phyloP scores from a whole-genome alignment of 305 asterid genomes.

The Solanum hybrid region DNA sequence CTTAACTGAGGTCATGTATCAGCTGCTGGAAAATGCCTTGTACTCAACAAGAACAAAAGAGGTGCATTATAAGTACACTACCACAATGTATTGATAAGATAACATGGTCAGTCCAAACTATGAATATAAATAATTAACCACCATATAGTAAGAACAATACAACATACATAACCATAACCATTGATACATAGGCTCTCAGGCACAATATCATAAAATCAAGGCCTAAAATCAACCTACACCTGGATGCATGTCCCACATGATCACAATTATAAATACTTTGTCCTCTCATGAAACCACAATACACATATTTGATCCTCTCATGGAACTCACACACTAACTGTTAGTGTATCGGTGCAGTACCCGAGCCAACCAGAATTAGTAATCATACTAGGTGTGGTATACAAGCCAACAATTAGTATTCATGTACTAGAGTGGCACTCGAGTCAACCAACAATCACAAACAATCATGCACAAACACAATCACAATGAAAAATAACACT shows the following conservation, averaged over 20 bases:
- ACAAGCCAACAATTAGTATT: not conserved
- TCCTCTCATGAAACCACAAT: not conserved
- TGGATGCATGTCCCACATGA: not conserved
- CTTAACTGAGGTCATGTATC: not conserved
- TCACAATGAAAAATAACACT: not conserved
- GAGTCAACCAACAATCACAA: not conserved
- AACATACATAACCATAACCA: not conserved
- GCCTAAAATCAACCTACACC: not conserved
- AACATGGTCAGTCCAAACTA: not conserved
- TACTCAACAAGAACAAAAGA: not conserved
- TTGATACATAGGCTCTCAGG: not conserved
- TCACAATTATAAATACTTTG: not conserved
- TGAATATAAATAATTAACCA: not conserved
- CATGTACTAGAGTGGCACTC: not conserved
- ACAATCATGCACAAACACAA: not conserved
- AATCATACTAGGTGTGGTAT: not conserved
- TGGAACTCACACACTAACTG: not conserved
- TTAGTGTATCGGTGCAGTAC: not conserved
- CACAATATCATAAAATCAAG: not conserved
- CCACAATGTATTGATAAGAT: not conserved
- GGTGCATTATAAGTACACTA: not conserved
- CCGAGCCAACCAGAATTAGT: not conserved
- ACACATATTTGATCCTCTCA: not conserved
- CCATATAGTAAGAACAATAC: not conserved
- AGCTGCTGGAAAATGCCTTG: not conserved